Evolutionary conservation across 2,329 filamentous ascomycete genomes (phyloP).

Genomic region (Botrytis deweyae): DNA sequence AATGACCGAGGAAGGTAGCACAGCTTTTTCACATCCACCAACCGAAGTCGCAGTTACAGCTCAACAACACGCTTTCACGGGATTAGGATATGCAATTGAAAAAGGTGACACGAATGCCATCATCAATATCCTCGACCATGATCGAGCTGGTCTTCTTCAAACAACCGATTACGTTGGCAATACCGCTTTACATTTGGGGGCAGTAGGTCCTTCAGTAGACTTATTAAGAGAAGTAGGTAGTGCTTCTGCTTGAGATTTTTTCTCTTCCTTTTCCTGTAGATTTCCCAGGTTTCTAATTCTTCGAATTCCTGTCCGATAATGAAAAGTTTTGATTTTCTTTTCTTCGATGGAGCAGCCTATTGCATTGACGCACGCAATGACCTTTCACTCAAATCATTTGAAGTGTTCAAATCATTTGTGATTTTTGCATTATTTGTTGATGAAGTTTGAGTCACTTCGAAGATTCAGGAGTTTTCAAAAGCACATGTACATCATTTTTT

Average conservation of each 20-base stretch:
- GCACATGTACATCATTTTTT: neutral
- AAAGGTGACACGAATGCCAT: slow-evolving; percentile 53
- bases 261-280: neutral
- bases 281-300: neutral
- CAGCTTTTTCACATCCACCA: slow-evolving; percentile 58
- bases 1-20: slow-evolving; percentile 49
- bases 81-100: slow-evolving; percentile 62
- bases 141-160: slow-evolving; percentile 37
- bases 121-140: slow-evolving; percentile 34
- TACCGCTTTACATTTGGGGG: slow-evolving; percentile 43
- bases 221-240: slow-evolving; percentile 54
- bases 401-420: neutral
- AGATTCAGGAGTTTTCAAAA: neutral
- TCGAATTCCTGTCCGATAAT: neutral
- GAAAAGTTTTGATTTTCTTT: neutral
- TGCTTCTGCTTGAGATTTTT: neutral
- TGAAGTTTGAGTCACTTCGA: neutral
- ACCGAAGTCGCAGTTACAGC: slow-evolving; percentile 38
- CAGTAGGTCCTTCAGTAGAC: slow-evolving; percentile 47
- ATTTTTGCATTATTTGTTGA: neutral
- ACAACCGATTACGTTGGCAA: slow-evolving; percentile 43
- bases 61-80: slow-evolving; percentile 56
- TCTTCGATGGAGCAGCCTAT: neutral
- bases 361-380: neutral
- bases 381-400: neutral